Percentiles rank a stretch among this genome's conserved stretches.
Evolutionary conservation across 495 filamentous ascomycete genomes (phyloP).

Genomic region (Xylaria longipes): DNA sequence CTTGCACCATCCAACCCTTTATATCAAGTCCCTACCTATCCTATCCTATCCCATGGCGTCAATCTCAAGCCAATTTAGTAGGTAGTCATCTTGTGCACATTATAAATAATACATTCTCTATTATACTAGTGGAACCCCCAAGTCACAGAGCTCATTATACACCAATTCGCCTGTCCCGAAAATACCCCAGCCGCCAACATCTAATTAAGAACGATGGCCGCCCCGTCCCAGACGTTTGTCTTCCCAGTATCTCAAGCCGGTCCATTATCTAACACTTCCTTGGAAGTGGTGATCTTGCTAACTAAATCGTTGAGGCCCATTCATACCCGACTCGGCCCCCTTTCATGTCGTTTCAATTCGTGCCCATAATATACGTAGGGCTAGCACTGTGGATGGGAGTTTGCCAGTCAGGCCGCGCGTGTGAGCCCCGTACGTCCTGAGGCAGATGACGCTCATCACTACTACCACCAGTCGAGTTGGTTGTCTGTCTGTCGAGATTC

Average conservation of each 20-base stretch:
- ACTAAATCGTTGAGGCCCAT: neutral
- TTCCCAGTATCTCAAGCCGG: neutral
- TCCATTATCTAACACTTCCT: neutral
- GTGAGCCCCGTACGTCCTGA: slow-evolving; percentile 17
- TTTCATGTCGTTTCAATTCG: neutral
- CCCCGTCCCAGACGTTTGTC: neutral
- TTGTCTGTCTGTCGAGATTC: slow-evolving; percentile 29
- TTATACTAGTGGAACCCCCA: slow-evolving; percentile 1
- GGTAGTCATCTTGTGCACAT: neutral
- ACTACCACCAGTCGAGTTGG: slow-evolving; percentile 6
- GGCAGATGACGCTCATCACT: slow-evolving; percentile 23
- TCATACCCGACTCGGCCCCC: neutral
- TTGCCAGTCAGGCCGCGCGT: slow-evolving; percentile 13
- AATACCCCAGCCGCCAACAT: neutral
- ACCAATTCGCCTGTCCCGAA: slow-evolving; percentile 5
- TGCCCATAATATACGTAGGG: slow-evolving; percentile 8
- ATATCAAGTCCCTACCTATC: neutral
- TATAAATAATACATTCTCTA: neutral
- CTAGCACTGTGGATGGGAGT: neutral
- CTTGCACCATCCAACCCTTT: neutral
- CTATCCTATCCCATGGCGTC: neutral
- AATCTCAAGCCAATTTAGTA: neutral
- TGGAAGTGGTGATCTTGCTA: neutral
- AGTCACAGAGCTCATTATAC: neutral
- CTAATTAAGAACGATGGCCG: neutral